phyloP scores from a whole-genome alignment of 106 monocot genomes.

The Dendrobium catenatum region DNA sequence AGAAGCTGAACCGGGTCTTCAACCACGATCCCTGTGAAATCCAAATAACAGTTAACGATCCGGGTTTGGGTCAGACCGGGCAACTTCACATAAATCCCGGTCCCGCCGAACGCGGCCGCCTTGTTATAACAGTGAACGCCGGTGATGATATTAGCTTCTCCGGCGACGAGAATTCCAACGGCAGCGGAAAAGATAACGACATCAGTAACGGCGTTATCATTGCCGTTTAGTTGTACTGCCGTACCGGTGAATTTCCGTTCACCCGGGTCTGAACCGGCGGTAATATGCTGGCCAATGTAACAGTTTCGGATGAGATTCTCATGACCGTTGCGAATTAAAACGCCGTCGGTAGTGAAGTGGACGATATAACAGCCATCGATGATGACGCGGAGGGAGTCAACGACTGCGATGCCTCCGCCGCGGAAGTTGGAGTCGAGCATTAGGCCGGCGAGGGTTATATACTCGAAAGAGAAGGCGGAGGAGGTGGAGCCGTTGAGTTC shows the following conservation, averaged over 20 bases:
- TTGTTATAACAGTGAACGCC: constrained; percentile 66
- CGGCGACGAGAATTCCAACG: constrained; percentile 30
- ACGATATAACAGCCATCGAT: constrained; percentile 45
- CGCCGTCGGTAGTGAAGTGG: constrained; percentile 43
- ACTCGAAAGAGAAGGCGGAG: constrained; percentile 27
- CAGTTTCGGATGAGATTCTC: constrained; percentile 28
- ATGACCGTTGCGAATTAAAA: constrained; percentile 33
- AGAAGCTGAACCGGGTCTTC: constrained; percentile 45
- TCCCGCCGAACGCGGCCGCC: constrained; percentile 39
- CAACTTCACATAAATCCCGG: constrained; percentile 32
- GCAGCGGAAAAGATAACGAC: constrained; percentile 49
- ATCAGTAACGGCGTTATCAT: constrained; percentile 52
- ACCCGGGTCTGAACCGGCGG: constrained; percentile 29
- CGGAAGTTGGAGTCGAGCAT: constrained; percentile 35
- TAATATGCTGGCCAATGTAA: constrained; percentile 47
- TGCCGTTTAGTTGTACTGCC: constrained; percentile 28
- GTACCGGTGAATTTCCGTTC: constrained; percentile 37
- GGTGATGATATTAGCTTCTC: constrained; percentile 43
- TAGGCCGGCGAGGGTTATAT: constrained; percentile 53
- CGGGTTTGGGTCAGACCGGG: constrained; percentile 34
- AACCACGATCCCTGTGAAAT: constrained; percentile 36
- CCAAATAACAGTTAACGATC: constrained; percentile 49
- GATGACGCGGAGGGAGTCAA: constrained; percentile 32
- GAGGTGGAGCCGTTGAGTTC: constrained; percentile 21
- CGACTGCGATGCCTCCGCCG: constrained; percentile 32